phyloP scores from a whole-genome alignment of 768 basidiomycete genomes.

The Suillus decipiens region DNA sequence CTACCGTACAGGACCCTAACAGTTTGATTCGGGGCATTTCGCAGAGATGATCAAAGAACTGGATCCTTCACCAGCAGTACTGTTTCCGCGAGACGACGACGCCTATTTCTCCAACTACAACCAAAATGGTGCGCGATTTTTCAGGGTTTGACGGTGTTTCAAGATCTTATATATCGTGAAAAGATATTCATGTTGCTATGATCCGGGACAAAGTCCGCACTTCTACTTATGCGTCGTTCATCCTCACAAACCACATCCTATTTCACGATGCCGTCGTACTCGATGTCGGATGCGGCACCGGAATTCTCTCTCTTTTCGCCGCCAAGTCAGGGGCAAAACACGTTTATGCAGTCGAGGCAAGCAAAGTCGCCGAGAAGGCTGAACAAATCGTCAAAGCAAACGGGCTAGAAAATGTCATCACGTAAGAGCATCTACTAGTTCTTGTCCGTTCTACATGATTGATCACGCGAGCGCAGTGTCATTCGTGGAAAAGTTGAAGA shows the following conservation, averaged over 20 bases:
- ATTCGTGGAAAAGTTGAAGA: slow-evolving; percentile 92
- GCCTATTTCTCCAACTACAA: slow-evolving; percentile 91
- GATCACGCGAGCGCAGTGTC: slow-evolving; percentile 46
- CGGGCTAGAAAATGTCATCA: slow-evolving; percentile 70
- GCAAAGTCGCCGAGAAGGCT: slow-evolving; percentile 77
- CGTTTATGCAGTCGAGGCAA: slow-evolving; percentile 92
- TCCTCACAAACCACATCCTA: slow-evolving; percentile 75
- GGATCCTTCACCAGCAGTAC: slow-evolving; percentile 24
- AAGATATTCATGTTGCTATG: slow-evolving; percentile 96
- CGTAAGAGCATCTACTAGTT: slow-evolving; percentile 33
- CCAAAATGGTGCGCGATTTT: slow-evolving; percentile 64
- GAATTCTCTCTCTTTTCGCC: slow-evolving; percentile 88
- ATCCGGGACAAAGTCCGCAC: slow-evolving; percentile 94
- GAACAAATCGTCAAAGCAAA: slow-evolving; percentile 78
- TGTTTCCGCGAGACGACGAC: slow-evolving; percentile 72
- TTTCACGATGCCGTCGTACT: slow-evolving; percentile 88
- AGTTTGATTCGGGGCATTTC: slow-evolving; percentile 48
- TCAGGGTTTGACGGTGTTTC: not conserved
- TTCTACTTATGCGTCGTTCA: slow-evolving; percentile 89
- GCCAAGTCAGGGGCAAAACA: slow-evolving; percentile 87
- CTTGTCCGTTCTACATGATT: not conserved
- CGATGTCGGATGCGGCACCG: slow-evolving; percentile 96
- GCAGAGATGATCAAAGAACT: slow-evolving; percentile 45
- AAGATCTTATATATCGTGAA: not conserved
- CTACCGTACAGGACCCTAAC: no score